A percentile compares a stretch with the other conserved stretches of the same genome.
Conservation (phyloP, 345 rosid genomes). For the Eucalyptus marginata region DNA sequence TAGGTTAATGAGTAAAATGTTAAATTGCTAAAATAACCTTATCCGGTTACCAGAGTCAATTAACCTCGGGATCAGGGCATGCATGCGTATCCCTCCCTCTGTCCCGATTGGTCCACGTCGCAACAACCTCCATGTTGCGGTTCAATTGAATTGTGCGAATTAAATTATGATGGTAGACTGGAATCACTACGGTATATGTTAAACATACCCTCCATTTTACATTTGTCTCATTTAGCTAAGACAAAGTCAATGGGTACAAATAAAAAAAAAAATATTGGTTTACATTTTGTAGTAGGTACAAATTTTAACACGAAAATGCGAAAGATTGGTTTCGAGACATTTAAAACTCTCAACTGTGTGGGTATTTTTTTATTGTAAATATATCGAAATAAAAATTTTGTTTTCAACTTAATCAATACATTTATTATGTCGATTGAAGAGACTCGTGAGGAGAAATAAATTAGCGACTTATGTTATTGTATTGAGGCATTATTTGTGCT, state of each 20-base stretch:
- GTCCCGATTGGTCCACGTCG: neutral
- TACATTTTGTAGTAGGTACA: neutral
- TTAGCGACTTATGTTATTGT: neutral
- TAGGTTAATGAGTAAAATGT: neutral
- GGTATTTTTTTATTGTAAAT: neutral
- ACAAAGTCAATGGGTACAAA: neutral
- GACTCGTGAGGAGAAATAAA: neutral
- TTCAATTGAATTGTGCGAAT: neutral
- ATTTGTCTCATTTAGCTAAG: neutral
- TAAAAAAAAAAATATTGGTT: too few relatives aligned
- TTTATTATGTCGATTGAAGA: neutral
- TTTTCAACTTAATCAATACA: neutral
- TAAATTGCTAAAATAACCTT: slow-evolving; percentile 1
- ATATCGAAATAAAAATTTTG: neutral
- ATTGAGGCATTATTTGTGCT: rapidly evolving
- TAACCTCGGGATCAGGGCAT: slow-evolving; percentile 18
- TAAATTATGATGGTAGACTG: neutral
- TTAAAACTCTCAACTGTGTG: rapidly evolving
- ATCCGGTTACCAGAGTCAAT: slow-evolving; percentile 10
- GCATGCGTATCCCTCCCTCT: neutral
- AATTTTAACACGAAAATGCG: rapidly evolving
- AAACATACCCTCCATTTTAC: neutral
- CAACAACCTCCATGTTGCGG: rapidly evolving
- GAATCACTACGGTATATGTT: neutral
- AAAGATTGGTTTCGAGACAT: neutral